Base-by-base conservation (phyloP, 2,329 filamentous ascomycete genomes). In the Diaporthe amygdali region DNA sequence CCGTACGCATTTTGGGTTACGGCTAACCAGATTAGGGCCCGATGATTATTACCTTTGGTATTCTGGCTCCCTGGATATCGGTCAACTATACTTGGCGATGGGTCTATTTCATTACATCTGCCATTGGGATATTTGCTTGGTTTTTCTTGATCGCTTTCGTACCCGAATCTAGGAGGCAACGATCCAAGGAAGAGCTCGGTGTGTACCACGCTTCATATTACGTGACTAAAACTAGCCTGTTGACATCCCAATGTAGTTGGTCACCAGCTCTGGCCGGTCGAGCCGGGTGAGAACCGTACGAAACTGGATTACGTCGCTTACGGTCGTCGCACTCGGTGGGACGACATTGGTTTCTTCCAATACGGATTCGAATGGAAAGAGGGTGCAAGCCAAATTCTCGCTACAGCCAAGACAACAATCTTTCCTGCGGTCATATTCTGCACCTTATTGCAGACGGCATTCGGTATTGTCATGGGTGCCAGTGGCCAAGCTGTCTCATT, bases 61-160 rank as follows among this genome's bases (percentile, higher is more conserved):
- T 78, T 1, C 74, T 75, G 1, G 75, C 75, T 12, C 80, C 78
- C 2, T 76, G 75, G 47, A 75, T 82, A 25, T 79, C 78, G 1
- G 76, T 76, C 5, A 74, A 77, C 25, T 73, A 76, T 17, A 76
- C 74, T 47, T 82, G 80, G 81, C 76, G 81, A 32, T 80, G 74
- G 76, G 72, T 83, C 22, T 82, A 83, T 74, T 79, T 73, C 49
- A 76, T 80, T 46, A 79, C 79, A 4, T 79, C 79, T 0, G 76
- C 74, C 7, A 69, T 77, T 6, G 79, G 78, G 2, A 71, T 79
- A 14, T 54, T 78, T 1, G 77, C 80, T 1, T 82, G 81, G 81
- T 46, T 82, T 10, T 68, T 74, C 20, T 70, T 82, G 6, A 75
- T 82, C 4, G 59, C 74, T 1, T 78, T 79, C 27, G 69, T 82